Evolutionary conservation across 2,329 filamentous ascomycete genomes (phyloP), one percentile per base, ranked within the genome.

Genomic region (Trichophyton verrucosum): DNA sequence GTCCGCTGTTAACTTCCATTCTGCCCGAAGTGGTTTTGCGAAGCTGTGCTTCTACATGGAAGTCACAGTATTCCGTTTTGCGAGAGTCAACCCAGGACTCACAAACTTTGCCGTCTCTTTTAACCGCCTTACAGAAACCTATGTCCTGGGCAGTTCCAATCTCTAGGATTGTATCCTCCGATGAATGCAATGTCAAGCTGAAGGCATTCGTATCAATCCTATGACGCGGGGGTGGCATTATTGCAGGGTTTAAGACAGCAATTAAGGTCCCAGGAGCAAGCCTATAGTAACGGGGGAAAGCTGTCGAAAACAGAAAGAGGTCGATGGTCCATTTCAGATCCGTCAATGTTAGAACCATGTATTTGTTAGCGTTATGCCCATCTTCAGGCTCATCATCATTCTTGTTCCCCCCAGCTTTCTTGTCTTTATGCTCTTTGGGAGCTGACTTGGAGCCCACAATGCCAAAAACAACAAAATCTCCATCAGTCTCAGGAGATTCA

Each of bases 211-310:
- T 92, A 64, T 91, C 88, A 15, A 84, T 80, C 63, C 85, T 85
- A 20, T 86, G 83, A 1, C 84, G 84, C 0, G 88, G 87, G 0
- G 92, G 92, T 2, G 92, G 90, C 85, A 99, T 89, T 66, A 97
- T 87, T 17, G 80, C 85, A 0, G 94, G 94, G 69, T 99, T 99
- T 33, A 99, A 79, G 27, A 99, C 88, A 3, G 92, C 94, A 61
- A 99, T 80, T 1, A 97, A 82, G 0, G 91, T 96, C n/a, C 94
- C 94, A 1, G 89, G 83, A 0, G 86, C 86, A n/a, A 97, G 78
- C 70, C 95, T 95, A 87, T 92, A 97, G 76, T 94, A 99, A 60
- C 88, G 85, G 15, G 89, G 86, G 68, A 97, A 96, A 5, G 90
- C 95, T 0, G 87, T 85, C 68, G 89, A 88, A 74, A 99, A 99